These are phyloP conservation scores for Byssothecium circinans DNA, from an alignment of 2,329 filamentous ascomycete genomes.

Conservation along the genomic window DNA sequence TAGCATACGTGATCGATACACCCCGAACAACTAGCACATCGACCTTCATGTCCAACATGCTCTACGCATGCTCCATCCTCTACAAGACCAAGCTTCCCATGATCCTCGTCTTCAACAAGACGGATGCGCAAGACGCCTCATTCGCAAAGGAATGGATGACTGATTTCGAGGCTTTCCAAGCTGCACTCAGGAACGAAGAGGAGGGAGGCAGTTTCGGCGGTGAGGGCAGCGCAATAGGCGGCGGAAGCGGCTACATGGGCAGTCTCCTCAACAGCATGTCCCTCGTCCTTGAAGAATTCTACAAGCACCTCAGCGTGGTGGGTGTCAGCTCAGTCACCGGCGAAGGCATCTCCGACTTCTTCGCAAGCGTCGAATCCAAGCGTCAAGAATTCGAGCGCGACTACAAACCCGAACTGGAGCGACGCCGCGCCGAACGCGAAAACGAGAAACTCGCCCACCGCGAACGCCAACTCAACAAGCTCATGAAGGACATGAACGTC, in stretches of 20 bases:
- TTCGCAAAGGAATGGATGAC: conserved; percentile 99
- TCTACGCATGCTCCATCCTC: conserved; percentile 96
- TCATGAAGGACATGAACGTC: conserved; percentile 91
- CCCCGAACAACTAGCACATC: conserved; percentile 89
- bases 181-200: conserved; percentile 79
- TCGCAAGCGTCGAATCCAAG: conserved; percentile 84
- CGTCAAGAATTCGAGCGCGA: conserved; percentile 84
- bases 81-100: conserved; percentile 99
- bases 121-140: conserved; percentile 85
- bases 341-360: conserved; percentile 89
- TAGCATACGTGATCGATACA: conserved; percentile 97
- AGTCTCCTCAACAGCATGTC: conserved; percentile 97
- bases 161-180: conserved; percentile 94
- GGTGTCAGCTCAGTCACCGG: conserved; percentile 93
- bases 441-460: conserved; percentile 70
- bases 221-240: conserved; percentile 61
- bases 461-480: conserved; percentile 81
- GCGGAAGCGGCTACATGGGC: conserved; percentile 91
- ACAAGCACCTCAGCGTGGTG: conserved; percentile 88
- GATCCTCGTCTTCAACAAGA: conserved; percentile 99
- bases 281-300: conserved; percentile 95
- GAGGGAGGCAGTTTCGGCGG: conserved; percentile 74
- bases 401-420: conserved; percentile 89
- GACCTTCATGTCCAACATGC: conserved; percentile 99
- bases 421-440: conserved; percentile 73